These are phyloP conservation scores for Backusella tuberculispora DNA, from an alignment of 192 early-diverging fungal species.

Conservation along the genomic window DNA sequence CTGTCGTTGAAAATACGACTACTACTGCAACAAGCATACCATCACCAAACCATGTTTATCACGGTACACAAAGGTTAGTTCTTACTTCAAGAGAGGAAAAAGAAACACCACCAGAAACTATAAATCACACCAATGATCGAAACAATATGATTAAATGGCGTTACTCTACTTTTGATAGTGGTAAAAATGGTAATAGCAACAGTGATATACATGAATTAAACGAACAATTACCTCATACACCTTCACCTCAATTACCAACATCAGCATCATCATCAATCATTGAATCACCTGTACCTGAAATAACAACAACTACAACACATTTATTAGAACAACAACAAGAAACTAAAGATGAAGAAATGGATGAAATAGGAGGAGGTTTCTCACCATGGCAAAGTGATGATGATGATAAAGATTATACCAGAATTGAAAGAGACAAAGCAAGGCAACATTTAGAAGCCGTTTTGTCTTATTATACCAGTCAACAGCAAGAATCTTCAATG, in stretches of 20 bases:
- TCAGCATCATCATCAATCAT: no score
- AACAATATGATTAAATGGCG: no score
- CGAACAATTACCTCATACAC: no score
- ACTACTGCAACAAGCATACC: not conserved
- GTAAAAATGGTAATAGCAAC: no score
- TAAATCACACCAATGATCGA: not conserved
- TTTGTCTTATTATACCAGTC: constrained; percentile 17
- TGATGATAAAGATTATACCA: not conserved
- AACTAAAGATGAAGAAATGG: constrained; percentile 15
- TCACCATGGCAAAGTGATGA: not conserved
- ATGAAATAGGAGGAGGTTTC: constrained; percentile 4
- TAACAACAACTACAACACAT: no score
- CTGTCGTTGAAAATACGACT: not conserved
- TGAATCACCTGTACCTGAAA: no score
- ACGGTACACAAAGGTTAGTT: not conserved
- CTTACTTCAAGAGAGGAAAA: not conserved
- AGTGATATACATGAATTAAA: no score
- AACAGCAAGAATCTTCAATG: constrained; percentile 14
- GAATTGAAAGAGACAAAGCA: not conserved
- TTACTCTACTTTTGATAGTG: no score
- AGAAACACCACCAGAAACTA: not conserved
- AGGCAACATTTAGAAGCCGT: constrained; percentile 19
- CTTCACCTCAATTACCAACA: no score
- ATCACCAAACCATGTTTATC: not conserved
- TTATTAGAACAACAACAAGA: not conserved